phyloP scores from a whole-genome alignment of 257 asterid species.

The Jacaranda mimosifolia region DNA sequence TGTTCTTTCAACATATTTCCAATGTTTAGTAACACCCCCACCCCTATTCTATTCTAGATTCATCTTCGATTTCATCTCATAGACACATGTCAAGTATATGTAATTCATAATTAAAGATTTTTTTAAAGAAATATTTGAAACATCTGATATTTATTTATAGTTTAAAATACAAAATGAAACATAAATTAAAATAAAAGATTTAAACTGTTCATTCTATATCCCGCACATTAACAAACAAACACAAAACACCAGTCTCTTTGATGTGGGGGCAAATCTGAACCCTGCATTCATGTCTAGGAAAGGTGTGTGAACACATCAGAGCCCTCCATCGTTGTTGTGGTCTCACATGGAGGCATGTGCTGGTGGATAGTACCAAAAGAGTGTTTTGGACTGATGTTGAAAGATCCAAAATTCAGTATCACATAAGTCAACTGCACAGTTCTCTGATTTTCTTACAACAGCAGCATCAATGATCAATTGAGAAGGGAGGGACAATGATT shows the following conservation, averaged over 20 bases:
- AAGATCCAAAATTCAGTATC: slow-evolving; percentile 51
- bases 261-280: slow-evolving; percentile 9
- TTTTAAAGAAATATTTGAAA: too few species aligned
- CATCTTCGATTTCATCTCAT: too few species aligned
- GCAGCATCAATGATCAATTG: slow-evolving; percentile 31
- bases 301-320: slow-evolving; percentile 44
- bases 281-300: background rate
- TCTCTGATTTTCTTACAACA: slow-evolving; percentile 4
- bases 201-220: too few species aligned
- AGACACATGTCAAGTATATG: too few species aligned
- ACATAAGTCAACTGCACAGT: slow-evolving; percentile 62
- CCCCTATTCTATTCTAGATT: too few species aligned
- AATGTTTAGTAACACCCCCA: slow-evolving; percentile 17
- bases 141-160: too few species aligned
- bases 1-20: slow-evolving; percentile 26
- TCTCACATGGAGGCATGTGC: slow-evolving; percentile 77
- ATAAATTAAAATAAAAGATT: too few species aligned
- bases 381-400: slow-evolving; percentile 61
- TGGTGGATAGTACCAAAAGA: slow-evolving; percentile 45
- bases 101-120: too few species aligned
- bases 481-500: slow-evolving; percentile 6
- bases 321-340: slow-evolving; percentile 42
- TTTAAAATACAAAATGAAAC: too few species aligned
- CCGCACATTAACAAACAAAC: background rate
- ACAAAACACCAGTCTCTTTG: background rate